A percentile compares a stretch with the other conserved stretches of the same genome.
phyloP scores from a whole-genome alignment of 257 asterid species.

The Ehretia macrophylla region DNA sequence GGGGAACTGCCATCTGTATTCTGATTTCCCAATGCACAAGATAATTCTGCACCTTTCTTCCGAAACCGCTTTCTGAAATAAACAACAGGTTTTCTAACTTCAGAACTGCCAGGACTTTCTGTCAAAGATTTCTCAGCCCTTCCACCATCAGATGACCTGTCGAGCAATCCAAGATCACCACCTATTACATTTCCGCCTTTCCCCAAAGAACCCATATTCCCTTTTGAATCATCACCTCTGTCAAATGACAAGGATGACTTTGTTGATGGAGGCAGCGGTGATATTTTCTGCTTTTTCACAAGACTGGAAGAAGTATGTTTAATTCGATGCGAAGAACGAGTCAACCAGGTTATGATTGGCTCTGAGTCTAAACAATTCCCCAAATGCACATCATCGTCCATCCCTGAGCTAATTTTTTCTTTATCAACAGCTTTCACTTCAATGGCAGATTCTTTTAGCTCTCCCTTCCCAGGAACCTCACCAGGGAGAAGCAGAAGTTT shows the following conservation, averaged over 20 bases:
- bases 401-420: slow-evolving; percentile 22
- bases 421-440: slow-evolving; percentile 22
- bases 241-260: slow-evolving; percentile 35
- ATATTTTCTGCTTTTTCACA: slow-evolving; percentile 44
- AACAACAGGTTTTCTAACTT: slow-evolving; percentile 25
- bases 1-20: slow-evolving; percentile 29
- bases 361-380: slow-evolving; percentile 65
- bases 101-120: background rate
- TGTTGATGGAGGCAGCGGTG: slow-evolving; percentile 9
- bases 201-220: slow-evolving; percentile 25
- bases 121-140: slow-evolving; percentile 8
- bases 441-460: slow-evolving; percentile 25
- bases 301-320: slow-evolving; percentile 54
- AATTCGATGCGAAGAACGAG: slow-evolving; percentile 70
- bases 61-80: slow-evolving; percentile 66
- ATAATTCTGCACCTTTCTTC: slow-evolving; percentile 28
- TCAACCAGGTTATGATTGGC: slow-evolving; percentile 89
- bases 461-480: slow-evolving; percentile 67
- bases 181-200: slow-evolving; percentile 22
- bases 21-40: slow-evolving; percentile 30
- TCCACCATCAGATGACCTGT: slow-evolving; percentile 26
- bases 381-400: slow-evolving; percentile 37
- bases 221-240: slow-evolving; percentile 33
- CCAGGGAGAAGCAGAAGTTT: slow-evolving; percentile 85
- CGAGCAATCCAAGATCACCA: slow-evolving; percentile 33